These are phyloP conservation scores for Chlamydomonas sphaeroides DNA, from an alignment of 139 green algal species.

Conservation along the genomic window DNA sequence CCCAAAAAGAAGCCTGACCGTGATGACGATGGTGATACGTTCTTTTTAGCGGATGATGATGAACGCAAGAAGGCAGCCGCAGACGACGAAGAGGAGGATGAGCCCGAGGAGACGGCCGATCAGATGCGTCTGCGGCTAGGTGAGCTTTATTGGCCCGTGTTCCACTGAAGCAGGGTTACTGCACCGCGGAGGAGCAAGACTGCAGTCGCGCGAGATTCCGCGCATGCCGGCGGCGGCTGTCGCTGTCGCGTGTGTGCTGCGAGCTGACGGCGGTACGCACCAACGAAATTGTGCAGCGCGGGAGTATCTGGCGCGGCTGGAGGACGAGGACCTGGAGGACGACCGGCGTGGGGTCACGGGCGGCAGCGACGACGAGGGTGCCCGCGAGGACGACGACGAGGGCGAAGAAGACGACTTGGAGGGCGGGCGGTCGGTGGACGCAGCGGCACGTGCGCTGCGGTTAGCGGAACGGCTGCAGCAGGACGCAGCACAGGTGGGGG, in stretches of 20 bases:
- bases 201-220: no score
- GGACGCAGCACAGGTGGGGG: conserved; percentile 62
- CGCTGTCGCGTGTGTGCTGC: no score
- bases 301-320: conserved; percentile 73
- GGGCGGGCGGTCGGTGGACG: background rate
- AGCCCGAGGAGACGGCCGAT: conserved; percentile 80
- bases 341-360: conserved; percentile 32
- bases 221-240: no score
- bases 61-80: conserved; percentile 29
- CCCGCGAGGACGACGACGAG: conserved; percentile 48
- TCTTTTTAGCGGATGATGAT: conserved; percentile 59
- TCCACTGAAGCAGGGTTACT: no score
- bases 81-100: conserved; percentile 51
- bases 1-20: conserved; percentile 12
- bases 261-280: no score
- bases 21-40: conserved; percentile 51
- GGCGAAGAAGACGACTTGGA: conserved; percentile 48
- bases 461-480: conserved; percentile 58
- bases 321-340: conserved; percentile 45
- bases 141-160: conserved; percentile 18
- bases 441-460: conserved; percentile 22
- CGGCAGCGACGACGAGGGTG: conserved; percentile 37
- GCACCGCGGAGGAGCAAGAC: no score
- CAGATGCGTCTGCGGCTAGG: conserved; percentile 84
- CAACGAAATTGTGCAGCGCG: conserved; percentile 85